Conservation (phyloP, 1,139 yeast genomes). For the Suhomyces ambrosiae region DNA sequence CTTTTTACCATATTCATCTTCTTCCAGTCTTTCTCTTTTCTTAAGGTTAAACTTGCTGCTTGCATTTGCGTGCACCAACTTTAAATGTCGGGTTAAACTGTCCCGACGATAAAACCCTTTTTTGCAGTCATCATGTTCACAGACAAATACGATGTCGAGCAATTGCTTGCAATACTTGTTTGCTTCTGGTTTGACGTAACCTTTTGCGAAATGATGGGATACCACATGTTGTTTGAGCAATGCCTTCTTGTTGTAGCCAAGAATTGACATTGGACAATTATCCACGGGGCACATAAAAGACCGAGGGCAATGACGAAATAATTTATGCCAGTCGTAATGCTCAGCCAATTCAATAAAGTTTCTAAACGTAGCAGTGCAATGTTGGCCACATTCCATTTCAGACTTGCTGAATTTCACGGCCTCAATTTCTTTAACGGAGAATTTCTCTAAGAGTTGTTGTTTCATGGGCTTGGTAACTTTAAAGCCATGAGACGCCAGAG, state of each 20-base stretch:
- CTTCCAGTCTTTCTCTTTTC: slow-evolving; percentile 3
- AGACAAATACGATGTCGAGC: slow-evolving; percentile 18
- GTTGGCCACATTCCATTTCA: slow-evolving; percentile 16
- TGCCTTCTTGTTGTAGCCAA: slow-evolving; percentile 61
- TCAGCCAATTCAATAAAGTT: slow-evolving; percentile 16
- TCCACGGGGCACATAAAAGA: slow-evolving; percentile 50
- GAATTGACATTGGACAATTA: slow-evolving; percentile 61
- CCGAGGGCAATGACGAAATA: slow-evolving; percentile 16
- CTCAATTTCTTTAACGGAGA: slow-evolving; percentile 8
- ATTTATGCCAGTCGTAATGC: slow-evolving; percentile 15
- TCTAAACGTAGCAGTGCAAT: slow-evolving; percentile 14
- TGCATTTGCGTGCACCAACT: slow-evolving; percentile 50
- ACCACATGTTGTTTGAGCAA: slow-evolving; percentile 65
- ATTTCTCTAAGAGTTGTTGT: slow-evolving; percentile 11
- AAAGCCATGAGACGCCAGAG: slow-evolving; percentile 3
- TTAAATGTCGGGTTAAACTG: slow-evolving; percentile 55
- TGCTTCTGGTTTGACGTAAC: slow-evolving; percentile 22
- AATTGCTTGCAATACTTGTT: slow-evolving; percentile 9
- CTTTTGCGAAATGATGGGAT: slow-evolving; percentile 47
- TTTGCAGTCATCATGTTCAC: slow-evolving; percentile 41
- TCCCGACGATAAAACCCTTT: slow-evolving; percentile 60
- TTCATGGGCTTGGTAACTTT: slow-evolving; percentile 5
- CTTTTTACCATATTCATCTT: slow-evolving; percentile 6
- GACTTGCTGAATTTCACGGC: slow-evolving; percentile 12
- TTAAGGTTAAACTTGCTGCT: slow-evolving; percentile 13